These are phyloP conservation scores for Auxenochlorella pyrenoidosa DNA, from an alignment of 139 green algal genomes.

Conservation along the genomic window DNA sequence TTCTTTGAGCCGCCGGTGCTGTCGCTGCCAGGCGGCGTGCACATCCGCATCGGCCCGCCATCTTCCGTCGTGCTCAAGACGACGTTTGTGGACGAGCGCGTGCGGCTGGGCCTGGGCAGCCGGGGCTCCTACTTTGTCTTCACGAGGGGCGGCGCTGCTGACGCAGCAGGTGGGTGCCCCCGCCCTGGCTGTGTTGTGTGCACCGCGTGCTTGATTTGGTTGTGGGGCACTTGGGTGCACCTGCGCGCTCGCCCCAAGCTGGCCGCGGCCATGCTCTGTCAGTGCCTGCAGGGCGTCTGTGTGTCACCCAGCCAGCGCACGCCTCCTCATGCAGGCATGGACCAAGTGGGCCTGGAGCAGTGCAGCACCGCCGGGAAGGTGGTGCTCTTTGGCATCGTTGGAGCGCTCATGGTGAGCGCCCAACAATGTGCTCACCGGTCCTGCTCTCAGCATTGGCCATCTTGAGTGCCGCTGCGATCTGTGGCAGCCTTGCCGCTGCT, in stretches of 20 bases:
- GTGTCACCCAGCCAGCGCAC: too few species aligned
- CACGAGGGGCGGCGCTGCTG: slow-evolving; percentile 65
- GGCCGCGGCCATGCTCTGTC: too few species aligned
- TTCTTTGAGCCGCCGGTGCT: slow-evolving; percentile 78
- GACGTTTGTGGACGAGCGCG: slow-evolving; percentile 80
- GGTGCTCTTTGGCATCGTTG: slow-evolving; percentile 48
- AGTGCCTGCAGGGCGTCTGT: neutral
- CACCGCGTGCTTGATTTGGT: neutral
- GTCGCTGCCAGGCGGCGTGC: slow-evolving; percentile 49
- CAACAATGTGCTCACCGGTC: too few species aligned
- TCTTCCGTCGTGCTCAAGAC: slow-evolving; percentile 78
- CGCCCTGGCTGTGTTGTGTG: neutral
- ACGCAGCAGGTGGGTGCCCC: slow-evolving; percentile 50
- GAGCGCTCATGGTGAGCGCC: neutral
- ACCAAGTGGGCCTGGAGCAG: slow-evolving; percentile 57
- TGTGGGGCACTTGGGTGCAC: too few species aligned
- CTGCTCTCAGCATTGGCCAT: neutral
- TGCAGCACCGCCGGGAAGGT: slow-evolving; percentile 43
- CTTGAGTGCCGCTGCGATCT: neutral
- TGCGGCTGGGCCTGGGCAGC: slow-evolving; percentile 80
- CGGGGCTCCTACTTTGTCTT: slow-evolving; percentile 83
- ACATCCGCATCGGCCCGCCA: slow-evolving; percentile 65
- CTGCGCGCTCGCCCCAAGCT: too few species aligned
- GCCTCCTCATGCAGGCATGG: slow-evolving; percentile 58
- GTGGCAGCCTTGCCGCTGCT: too few species aligned